Base-by-base conservation (phyloP, 2,329 filamentous ascomycete genomes). In the Ophiostoma quercus region DNA sequence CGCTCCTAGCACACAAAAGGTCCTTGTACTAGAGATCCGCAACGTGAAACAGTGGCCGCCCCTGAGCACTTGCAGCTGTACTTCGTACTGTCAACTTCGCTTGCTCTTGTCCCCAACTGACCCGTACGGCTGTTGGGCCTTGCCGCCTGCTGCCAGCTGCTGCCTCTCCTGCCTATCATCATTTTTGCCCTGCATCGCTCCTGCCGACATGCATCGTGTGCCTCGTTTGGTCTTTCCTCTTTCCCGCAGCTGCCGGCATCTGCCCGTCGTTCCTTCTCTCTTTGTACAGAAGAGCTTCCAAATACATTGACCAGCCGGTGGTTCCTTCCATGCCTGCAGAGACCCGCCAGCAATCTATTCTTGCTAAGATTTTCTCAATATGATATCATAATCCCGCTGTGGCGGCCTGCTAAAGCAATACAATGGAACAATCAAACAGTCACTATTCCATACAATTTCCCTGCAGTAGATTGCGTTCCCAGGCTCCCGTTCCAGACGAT, bases 21-120 rank as follows among this genome's bases (percentile, higher is more conserved):
- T n/a, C 43, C 57, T n/a, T 41, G 39, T 41, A 12, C 39, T 41
- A 12, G 39, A 41, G 9, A 41, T 70, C 69, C 25, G 32, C 67
- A 62, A 68, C 54, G 67, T 70, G 69, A 70, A 70, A 70, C 67
- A 47, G 39, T 34, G 34, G 25, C 25, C 65, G 43, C 65, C 68
- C 69, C 41, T 67, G 66, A 66, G 32, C 66, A 41, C 39, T 29
- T 54, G 51, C 57, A 67, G 63, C 25, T 54, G 65, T 39, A 69
- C 47, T 39, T 7, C 22, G 22, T 25, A 29, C 19, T 14, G 8
- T 39, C 25, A n/a, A 14, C 29, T 43, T 67, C 43, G 22, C 66
- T 34, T 51, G 12, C 37, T 43, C 51, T 51, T 43, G 66, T 37
- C 16, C 57, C 57, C 57, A 62, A 62, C 57, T 32, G 51, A 22